A percentile compares a stretch with the other conserved stretches of the same genome.
Conservation (phyloP, 2,329 filamentous ascomycete species). For the Colletotrichum endophyticum region DNA sequence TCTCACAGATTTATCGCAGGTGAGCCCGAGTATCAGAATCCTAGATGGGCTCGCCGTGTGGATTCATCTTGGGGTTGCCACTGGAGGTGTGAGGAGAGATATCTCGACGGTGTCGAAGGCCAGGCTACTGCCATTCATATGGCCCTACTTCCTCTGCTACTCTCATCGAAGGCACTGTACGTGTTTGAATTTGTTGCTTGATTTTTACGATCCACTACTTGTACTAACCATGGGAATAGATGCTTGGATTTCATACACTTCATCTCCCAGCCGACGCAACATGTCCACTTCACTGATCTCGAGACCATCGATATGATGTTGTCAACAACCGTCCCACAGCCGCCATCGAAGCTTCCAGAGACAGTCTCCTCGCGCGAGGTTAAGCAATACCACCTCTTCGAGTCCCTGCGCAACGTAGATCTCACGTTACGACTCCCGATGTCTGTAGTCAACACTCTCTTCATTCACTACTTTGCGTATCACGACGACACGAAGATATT, state of each 20-base stretch:
- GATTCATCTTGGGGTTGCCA: neutral
- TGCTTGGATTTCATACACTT: neutral
- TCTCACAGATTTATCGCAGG: neutral
- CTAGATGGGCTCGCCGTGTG: neutral
- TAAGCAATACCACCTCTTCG: neutral
- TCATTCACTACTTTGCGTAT: neutral
- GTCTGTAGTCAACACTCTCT: neutral
- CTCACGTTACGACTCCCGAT: neutral
- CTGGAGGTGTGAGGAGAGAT: neutral
- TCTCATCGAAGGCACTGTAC: neutral
- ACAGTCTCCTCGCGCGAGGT: neutral
- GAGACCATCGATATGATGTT: neutral
- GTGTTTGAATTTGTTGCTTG: neutral
- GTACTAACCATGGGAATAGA: fast-evolving
- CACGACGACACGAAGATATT: too few species aligned
- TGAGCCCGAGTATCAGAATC: neutral
- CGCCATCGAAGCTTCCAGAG: neutral
- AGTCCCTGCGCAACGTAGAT: neutral
- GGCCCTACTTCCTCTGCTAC: neutral
- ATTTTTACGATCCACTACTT: fast-evolving
- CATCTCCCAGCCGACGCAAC: neutral
- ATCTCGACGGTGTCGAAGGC: neutral
- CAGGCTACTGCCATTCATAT: neutral
- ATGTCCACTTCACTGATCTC: neutral
- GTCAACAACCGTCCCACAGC: neutral